Base-by-base conservation (phyloP, 345 rosid species). In the Aethionema arabicum region DNA sequence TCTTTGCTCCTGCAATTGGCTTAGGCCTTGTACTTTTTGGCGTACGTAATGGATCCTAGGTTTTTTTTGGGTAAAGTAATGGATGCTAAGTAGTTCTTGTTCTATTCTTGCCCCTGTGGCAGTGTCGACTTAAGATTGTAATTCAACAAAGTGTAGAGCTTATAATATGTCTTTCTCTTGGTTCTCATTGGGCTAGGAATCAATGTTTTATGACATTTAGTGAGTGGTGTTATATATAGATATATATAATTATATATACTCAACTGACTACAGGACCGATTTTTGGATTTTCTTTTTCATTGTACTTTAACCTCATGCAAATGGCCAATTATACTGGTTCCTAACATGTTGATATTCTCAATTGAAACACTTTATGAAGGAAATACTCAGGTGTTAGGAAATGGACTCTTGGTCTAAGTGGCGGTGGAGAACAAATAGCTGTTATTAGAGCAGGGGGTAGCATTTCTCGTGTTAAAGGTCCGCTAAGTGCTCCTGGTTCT, bases 401-500 rank as follows among this genome's bases (percentile, higher is more conserved):
- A 56, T 84, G 90, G 95, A 93, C 99, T 64, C 85, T 90, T 67
- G 91, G 97, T 73, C 79, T 93, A 68, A 77, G 83, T 3, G 95
- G 99, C 7, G 95, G 97, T 29, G 56, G 68, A 70, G 96, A 90
- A 62, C 76, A 46, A 57, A 86, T 93, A 70, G 99, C 99, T 65
- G 80, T 93, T 54, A 80, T 93, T 49, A 80, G 97, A 79, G 90
- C 97, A 64, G 84, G 95, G 56, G 99, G 98, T 35, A 79, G 85
- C 82, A 93, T 93, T 62, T 87, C 85, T 63, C 99, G 97, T 41
- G 86, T 85, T 6, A 72, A 75, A 46, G 72, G 91, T 81, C 85
- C 98, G 37, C 69, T 79, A 55, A 85, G 86, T 72, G 11, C 76
- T 50, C 75, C 95, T 48, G 63, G 85, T 74, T 86, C 91, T 4